Evolutionary conservation across 331 rosid species (phyloP), one percentile per base, ranked within the genome.

Genomic region (Telfairia occidentalis): DNA sequence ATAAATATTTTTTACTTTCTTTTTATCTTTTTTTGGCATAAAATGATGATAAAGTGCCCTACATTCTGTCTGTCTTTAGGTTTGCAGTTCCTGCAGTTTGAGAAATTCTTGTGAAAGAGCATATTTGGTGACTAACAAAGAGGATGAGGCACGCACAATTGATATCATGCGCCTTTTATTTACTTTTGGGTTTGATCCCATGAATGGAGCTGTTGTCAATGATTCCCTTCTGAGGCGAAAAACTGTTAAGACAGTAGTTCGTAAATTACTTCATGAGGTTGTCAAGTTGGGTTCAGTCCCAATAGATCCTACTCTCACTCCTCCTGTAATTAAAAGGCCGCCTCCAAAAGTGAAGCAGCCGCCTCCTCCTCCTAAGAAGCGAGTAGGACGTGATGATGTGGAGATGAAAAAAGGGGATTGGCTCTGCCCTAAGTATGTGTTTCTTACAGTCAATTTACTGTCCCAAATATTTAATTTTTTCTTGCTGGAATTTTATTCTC

Each of bases 401-500:
- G 98, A 94, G 88, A 94, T 94, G 98, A 94, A 94, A 79, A 91
- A 87, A 55, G 98, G 98, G 73, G 98, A 94, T 81, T 94, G 98
- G 97, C 91, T 90, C 6, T 94, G 98, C 87, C 89, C 98, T 15
- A 94, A 94, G 98, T 94, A 94, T 72, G 96, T 75, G 65, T 60
- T 75, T 75, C 53, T 49, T 37, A 69, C 74, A 10, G 34, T 60
- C 75, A 63, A 76, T 67, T 80, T 59, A 42, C 59, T 72, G n/a
- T 78, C 19, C 19, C 15, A 45, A 70, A 46, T 79, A 61, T 29
- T 23, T 46, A 13, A 15, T 58, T 10, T 52, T 3, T 32, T 29
- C 38, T 72, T 2, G 5, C 64, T 16, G 49, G 70, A 35, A 29
- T 1, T 2, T 4, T 28, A 10, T 59, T 46, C 29, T 24, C 42